Evolutionary conservation across 2,329 filamentous ascomycete species (phyloP).

Genomic region (Chaetomium strumarium): DNA sequence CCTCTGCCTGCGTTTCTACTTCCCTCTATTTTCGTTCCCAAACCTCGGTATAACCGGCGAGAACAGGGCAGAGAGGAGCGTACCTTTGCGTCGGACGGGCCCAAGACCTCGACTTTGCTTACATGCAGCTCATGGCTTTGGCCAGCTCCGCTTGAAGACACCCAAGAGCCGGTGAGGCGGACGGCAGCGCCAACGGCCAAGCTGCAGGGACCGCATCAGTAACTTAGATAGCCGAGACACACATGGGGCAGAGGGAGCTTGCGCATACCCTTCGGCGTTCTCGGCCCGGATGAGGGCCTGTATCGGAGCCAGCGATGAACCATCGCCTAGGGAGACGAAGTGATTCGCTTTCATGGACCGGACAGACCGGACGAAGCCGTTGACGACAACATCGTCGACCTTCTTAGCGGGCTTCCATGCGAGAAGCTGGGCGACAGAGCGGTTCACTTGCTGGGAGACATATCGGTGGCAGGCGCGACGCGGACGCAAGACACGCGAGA

Average conservation of each 20-base stretch:
- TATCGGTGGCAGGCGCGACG: constrained; percentile 12
- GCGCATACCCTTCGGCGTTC: constrained; percentile 64
- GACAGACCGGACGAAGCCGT: constrained; percentile 78
- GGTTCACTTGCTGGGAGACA: constrained; percentile 10
- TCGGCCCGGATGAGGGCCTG: constrained; percentile 74
- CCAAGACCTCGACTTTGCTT: constrained; percentile 61
- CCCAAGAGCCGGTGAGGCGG: constrained; percentile 71
- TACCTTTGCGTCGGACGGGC: constrained; percentile 73
- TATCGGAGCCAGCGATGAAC: constrained; percentile 70
- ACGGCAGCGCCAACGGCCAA: constrained; percentile 78
- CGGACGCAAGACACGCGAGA: constrained; percentile 13
- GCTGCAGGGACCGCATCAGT: constrained; percentile 42
- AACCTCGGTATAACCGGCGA: not conserved
- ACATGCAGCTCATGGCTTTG: constrained; percentile 81
- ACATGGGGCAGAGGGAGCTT: constrained; percentile 18
- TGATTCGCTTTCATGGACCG: constrained; percentile 77
- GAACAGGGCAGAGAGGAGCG: constrained; percentile 20
- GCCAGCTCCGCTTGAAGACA: constrained; percentile 58
- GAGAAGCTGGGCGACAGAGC: constrained; percentile 51
- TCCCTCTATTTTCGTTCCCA: not conserved
- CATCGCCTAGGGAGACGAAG: constrained; percentile 83
- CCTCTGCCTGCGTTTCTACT: not conserved
- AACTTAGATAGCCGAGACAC: constrained; percentile 24
- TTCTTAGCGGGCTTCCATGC: constrained; percentile 42
- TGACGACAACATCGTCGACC: constrained; percentile 52